These are phyloP conservation scores for Geranomyces variabilis DNA, from an alignment of 192 early-diverging fungal species.

Conservation along the genomic window DNA sequence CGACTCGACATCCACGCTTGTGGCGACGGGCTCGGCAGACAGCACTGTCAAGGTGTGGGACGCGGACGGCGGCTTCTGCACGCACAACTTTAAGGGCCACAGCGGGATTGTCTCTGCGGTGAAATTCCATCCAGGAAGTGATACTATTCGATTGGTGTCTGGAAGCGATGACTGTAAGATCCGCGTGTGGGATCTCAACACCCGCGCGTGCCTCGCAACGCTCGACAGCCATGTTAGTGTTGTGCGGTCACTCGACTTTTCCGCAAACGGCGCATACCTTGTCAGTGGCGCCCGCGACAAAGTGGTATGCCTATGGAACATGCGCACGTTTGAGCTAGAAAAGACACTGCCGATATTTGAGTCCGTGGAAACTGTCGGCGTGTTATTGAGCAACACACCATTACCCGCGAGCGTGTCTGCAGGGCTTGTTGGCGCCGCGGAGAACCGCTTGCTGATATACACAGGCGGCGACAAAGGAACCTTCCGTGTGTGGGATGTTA, in stretches of 20 bases:
- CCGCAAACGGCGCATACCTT: conserved; percentile 68
- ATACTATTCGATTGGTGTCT: conserved; percentile 66
- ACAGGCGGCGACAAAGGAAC: conserved; percentile 84
- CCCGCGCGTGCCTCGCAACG: conserved; percentile 69
- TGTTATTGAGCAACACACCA: conserved; percentile 53
- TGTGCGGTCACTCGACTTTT: conserved; percentile 86
- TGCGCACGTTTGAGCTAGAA: conserved; percentile 61
- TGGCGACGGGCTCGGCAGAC: conserved; percentile 96
- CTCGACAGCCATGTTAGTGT: conserved; percentile 87
- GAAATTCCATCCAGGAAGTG: conserved; percentile 71
- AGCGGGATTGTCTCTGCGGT: conserved; percentile 82
- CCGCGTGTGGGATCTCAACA: conserved; percentile 85
- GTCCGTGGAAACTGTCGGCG: conserved; percentile 81
- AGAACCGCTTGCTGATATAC: conserved; percentile 66
- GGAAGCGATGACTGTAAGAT: conserved; percentile 91
- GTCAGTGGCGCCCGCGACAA: conserved; percentile 88
- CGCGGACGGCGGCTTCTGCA: conserved; percentile 86
- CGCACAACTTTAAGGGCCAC: conserved; percentile 95
- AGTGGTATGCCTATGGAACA: conserved; percentile 88
- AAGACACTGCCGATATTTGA: conserved; percentile 90
- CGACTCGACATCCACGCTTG: conserved; percentile 84
- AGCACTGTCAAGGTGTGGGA: conserved; percentile 96
- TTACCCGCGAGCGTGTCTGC: not conserved
- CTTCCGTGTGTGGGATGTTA: conserved; percentile 87
- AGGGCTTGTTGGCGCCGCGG: not conserved